Percentiles rank a stretch among this genome's conserved stretches.
Evolutionary conservation across 495 filamentous ascomycete genomes (phyloP).

Genomic region (Clohesyomyces aquaticus): DNA sequence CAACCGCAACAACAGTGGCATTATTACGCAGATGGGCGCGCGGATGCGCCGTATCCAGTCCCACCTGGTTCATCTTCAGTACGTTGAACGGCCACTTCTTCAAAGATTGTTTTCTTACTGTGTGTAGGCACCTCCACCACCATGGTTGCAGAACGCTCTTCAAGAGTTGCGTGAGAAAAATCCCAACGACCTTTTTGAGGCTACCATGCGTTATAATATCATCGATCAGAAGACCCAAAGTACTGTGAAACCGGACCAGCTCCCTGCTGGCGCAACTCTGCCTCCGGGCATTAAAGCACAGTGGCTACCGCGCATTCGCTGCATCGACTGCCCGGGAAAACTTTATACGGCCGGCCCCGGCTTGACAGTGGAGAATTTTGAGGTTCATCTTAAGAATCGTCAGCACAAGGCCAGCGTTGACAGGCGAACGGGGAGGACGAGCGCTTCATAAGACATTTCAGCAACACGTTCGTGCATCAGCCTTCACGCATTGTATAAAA

Average conservation of each 20-base stretch:
- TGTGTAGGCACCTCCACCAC: conserved; percentile 71
- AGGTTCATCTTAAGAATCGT: conserved; percentile 83
- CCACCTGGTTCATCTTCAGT: conserved; percentile 21
- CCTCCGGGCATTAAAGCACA: conserved; percentile 66
- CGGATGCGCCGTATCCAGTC: conserved; percentile 38
- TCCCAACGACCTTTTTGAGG: conserved; percentile 80
- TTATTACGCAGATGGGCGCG: conserved; percentile 39
- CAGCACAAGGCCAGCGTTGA: conserved; percentile 77
- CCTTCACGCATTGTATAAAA: conserved; percentile 1
- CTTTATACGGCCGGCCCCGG: conserved; percentile 87
- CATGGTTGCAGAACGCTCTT: conserved; percentile 75
- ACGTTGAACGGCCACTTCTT: conserved; percentile 11
- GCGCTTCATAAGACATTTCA: conserved; percentile 11
- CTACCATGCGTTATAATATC: conserved; percentile 80
- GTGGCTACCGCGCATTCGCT: conserved; percentile 83
- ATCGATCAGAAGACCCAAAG: conserved; percentile 68
- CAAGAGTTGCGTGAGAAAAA: conserved; percentile 64
- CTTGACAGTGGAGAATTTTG: conserved; percentile 83
- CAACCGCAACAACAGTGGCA: conserved; percentile 31
- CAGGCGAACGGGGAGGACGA: conserved; percentile 48
- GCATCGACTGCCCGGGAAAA: conserved; percentile 90
- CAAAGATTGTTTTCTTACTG: conserved; percentile 12
- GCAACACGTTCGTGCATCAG: not conserved
- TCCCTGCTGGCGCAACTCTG: conserved; percentile 53
- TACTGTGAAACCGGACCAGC: conserved; percentile 53